Conservation (phyloP, 2,329 filamentous ascomycete genomes). For the Setomelanomma holmii region DNA sequence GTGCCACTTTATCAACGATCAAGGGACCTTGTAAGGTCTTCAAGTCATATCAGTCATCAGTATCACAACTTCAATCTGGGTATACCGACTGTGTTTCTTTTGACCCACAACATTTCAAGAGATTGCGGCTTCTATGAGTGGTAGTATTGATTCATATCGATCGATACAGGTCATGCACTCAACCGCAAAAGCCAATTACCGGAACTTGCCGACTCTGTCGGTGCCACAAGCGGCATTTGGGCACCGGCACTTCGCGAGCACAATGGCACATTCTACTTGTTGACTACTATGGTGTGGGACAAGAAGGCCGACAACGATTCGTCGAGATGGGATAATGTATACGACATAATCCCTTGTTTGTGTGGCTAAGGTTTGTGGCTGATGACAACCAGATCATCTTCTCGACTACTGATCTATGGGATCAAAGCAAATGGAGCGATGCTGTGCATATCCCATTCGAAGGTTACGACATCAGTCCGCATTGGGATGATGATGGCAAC, state of each 20-base stretch:
- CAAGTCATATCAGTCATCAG: no score
- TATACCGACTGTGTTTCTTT: no score
- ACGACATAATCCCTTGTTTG: conserved; percentile 9
- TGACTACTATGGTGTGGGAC: conserved; percentile 45
- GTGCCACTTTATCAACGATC: no score
- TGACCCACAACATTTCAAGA: no score
- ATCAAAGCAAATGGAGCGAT: conserved; percentile 56
- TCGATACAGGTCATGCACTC: conserved; percentile 38
- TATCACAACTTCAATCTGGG: no score
- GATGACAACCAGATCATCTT: conserved; percentile 50
- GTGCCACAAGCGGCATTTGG: conserved; percentile 49
- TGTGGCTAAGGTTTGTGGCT: not conserved
- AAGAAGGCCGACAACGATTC: conserved; percentile 33
- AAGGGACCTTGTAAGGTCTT: no score
- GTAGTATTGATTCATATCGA: not conserved
- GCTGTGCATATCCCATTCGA: conserved; percentile 58
- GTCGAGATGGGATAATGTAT: conserved; percentile 49
- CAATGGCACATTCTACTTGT: conserved; percentile 51
- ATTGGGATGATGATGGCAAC: conserved; percentile 64
- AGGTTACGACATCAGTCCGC: conserved; percentile 62
- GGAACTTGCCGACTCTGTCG: conserved; percentile 41
- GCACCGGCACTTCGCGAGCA: conserved; percentile 52
- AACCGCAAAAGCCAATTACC: conserved; percentile 50
- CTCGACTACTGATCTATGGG: conserved; percentile 53
- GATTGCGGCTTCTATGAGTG: no score